Evolutionary conservation across 2,329 filamentous ascomycete genomes (phyloP), one percentile per base, ranked within the genome.

Genomic region (Aspergillus ochraceus): DNA sequence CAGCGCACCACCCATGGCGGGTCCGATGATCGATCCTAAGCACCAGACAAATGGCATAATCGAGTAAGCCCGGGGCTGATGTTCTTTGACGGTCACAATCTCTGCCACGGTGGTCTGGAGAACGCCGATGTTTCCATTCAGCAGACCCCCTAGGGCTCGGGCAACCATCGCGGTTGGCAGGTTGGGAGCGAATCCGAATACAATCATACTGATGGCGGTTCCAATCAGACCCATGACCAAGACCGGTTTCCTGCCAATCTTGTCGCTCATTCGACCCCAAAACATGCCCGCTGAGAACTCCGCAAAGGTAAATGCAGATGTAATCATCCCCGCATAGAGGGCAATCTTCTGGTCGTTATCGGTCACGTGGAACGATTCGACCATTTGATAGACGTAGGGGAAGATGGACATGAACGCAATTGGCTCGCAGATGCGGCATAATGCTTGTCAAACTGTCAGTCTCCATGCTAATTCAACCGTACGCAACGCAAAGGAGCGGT

Each of bases 381-480:
- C 90, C 95, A 99, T 98, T 81, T 90, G 94, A 81, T 97, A 98
- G 68, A 96, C 92, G 77, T 98, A 99, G 1, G 95, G 95, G 74
- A 99, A 98, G 68, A 98, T 97, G 56, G 93, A 97, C 92, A 97
- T 98, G 83, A 99, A 98, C 6, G 95, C 95, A 76, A 99, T 98
- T 55, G 95, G 95, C 76, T 99, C 95, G 82, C 92, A 97, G 81
- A 99, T 94, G 72, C 95, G 89, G 79, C 93, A 97, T 71, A 97
- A 84, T 50, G 92, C 93, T 96, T 61, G 26, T 59, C 46, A 49
- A 57, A 52, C 55, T 54, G 66, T 68, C 57, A 69, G 66, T 49
- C 24, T 26, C 36, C 20, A 32, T 30, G 19, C 20, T 14, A 14
- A 26, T 46, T 6, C 20, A 36, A 49, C 36, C 17, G 36, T 42